Evolutionary conservation across 495 filamentous ascomycete genomes (phyloP).

Genomic region (Penicillium coprophilum): DNA sequence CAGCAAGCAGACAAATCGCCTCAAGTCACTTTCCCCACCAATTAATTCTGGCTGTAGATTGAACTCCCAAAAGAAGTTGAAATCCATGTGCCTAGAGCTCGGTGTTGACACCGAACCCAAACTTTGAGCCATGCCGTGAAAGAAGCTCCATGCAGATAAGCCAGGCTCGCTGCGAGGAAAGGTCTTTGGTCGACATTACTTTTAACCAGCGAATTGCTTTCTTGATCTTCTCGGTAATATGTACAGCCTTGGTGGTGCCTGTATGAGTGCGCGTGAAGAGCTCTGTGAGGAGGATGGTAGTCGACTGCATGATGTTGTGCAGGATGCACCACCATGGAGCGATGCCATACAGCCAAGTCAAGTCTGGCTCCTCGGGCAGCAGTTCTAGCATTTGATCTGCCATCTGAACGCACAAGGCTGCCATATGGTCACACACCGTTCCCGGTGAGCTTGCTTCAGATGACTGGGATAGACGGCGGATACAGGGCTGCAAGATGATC

Average conservation of each 20-base stretch:
- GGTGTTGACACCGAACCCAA: constrained; percentile 10
- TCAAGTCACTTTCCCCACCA: background rate
- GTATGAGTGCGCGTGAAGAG: constrained; percentile 45
- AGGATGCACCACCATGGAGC: constrained; percentile 61
- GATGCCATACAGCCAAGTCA: constrained; percentile 42
- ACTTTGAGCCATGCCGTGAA: constrained; percentile 16
- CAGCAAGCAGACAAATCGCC: background rate
- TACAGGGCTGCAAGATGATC: constrained; percentile 57
- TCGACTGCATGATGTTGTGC: constrained; percentile 61
- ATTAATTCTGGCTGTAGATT: background rate
- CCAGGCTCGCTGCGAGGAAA: constrained; percentile 49
- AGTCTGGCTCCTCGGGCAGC: constrained; percentile 40
- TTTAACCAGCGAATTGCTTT: constrained; percentile 51
- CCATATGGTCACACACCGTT: constrained; percentile 48
- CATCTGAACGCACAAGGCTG: constrained; percentile 49
- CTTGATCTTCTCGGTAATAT: constrained; percentile 42
- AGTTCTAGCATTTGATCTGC: constrained; percentile 50
- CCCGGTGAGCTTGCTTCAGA: constrained; percentile 1
- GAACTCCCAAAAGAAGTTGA: background rate
- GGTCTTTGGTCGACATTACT: constrained; percentile 46
- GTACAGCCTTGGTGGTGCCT: constrained; percentile 32
- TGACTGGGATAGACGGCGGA: constrained; percentile 47
- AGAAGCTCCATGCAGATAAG: constrained; percentile 27
- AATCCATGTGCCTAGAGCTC: constrained; percentile 1
- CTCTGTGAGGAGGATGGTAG: constrained; percentile 55